phyloP scores from a whole-genome alignment of 2,329 filamentous ascomycete genomes.

The Xylariales sp. region DNA sequence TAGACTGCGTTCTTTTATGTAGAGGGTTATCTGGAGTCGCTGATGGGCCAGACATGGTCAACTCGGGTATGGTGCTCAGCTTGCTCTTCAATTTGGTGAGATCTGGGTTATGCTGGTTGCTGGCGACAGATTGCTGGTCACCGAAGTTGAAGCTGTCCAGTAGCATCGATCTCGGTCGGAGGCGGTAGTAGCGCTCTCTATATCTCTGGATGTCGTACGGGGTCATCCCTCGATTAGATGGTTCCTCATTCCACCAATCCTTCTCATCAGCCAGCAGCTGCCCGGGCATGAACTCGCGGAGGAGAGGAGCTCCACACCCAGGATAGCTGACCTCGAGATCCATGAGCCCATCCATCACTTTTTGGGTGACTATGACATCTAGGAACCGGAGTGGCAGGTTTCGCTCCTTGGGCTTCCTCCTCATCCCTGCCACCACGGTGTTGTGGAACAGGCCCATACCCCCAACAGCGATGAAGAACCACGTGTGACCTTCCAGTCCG shows the following conservation, averaged over 20 bases:
- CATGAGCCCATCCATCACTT: conserved; percentile 4
- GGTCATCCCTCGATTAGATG: too few species aligned
- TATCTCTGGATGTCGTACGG: too few species aligned
- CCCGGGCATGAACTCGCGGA: background rate
- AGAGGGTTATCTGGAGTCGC: too few species aligned
- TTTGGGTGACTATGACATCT: conserved; percentile 1
- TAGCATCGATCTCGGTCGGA: too few species aligned
- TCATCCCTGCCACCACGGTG: conserved; percentile 9
- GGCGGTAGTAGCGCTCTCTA: too few species aligned
- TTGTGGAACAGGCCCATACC: conserved; percentile 13
- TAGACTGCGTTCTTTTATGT: too few species aligned
- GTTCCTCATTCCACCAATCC: background rate
- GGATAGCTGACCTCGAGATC: background rate
- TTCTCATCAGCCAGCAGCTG: background rate
- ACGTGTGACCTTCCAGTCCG: conserved; percentile 9
- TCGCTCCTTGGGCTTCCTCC: conserved; percentile 7
- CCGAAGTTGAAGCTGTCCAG: too few species aligned
- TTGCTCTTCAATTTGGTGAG: too few species aligned
- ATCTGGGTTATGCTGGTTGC: too few species aligned
- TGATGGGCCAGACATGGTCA: too few species aligned
- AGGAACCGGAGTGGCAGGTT: conserved; percentile 10
- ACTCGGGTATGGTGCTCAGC: too few species aligned
- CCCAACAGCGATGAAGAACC: conserved; percentile 14
- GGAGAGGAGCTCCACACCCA: background rate
- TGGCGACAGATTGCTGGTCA: too few species aligned